phyloP scores from a whole-genome alignment of 2,329 filamentous ascomycete species.

The Fusarium graminum region DNA sequence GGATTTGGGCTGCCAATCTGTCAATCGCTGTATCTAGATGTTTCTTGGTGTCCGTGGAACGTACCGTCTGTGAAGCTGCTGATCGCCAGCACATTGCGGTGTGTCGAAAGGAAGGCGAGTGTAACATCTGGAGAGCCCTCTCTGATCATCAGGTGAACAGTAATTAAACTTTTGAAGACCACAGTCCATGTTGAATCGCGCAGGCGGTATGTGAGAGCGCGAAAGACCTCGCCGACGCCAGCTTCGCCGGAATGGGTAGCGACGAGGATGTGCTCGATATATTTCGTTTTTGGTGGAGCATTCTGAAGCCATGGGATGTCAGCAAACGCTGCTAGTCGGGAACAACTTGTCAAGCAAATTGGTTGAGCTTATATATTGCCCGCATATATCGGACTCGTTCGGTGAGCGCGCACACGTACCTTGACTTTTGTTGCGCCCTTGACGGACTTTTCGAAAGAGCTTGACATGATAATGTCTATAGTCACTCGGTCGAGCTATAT shows the following conservation, averaged over 20 bases:
- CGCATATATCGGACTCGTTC: conserved; percentile 4
- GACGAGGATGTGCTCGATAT: conserved; percentile 97
- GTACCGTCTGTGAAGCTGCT: conserved; percentile 92
- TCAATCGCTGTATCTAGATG: conserved; percentile 22
- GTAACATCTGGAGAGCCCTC: conserved; percentile 93
- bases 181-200: conserved; percentile 99
- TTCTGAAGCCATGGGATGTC: conserved; percentile 66
- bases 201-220: conserved; percentile 87
- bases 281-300: conserved; percentile 97
- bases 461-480: conserved; percentile 70
- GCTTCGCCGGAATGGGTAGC: conserved; percentile 95
- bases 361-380: conserved; percentile 10
- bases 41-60: conserved; percentile 51
- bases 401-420: conserved; percentile 61
- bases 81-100: conserved; percentile 86
- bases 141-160: conserved; percentile 96
- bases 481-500: conserved; percentile 26
- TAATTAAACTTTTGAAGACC: conserved; percentile 96
- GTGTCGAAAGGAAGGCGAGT: conserved; percentile 83
- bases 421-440: conserved; percentile 99
- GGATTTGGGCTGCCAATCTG: conserved; percentile 79
- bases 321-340: background rate
- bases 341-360: background rate
- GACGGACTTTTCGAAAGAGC: conserved; percentile 98
- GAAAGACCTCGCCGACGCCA: conserved; percentile 95